Conservation (phyloP, 345 rosid genomes). For the Gossypium mustelinum region DNA sequence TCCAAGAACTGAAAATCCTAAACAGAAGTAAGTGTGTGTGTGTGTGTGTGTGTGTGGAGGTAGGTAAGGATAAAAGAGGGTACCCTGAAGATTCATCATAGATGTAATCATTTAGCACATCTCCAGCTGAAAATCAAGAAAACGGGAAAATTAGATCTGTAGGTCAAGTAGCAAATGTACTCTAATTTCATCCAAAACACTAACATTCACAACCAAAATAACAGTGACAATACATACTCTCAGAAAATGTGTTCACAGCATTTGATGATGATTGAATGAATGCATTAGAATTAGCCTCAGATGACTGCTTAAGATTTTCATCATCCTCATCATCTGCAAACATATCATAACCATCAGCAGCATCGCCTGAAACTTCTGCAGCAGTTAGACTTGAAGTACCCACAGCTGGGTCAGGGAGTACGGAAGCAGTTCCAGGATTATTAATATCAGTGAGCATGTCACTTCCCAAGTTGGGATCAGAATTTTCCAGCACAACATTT, state of each 20-base stretch:
- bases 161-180: constrained; percentile 1
- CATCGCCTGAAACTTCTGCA: constrained; percentile 28
- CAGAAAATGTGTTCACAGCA: constrained; percentile 24
- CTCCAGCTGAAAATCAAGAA: constrained; percentile 47
- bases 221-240: constrained; percentile 29
- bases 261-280: constrained; percentile 29
- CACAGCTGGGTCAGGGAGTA: constrained; percentile 14
- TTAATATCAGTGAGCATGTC: constrained; percentile 24
- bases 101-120: constrained; percentile 57
- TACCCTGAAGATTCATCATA: constrained; percentile 96
- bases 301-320: constrained; percentile 32
- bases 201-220: constrained; percentile 1
- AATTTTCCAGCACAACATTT: constrained; percentile 17
- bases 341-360: constrained; percentile 58
- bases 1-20: neutral
- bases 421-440: constrained; percentile 26
- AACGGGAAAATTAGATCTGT: constrained; percentile 2
- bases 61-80: constrained; percentile 9
- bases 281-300: constrained; percentile 30
- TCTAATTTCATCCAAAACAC: neutral
- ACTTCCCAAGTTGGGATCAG: constrained; percentile 16
- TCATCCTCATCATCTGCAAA: constrained; percentile 74
- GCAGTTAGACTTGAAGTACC: constrained; percentile 31
- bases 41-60: neutral
- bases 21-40: neutral